phyloP scores from a whole-genome alignment of 768 basidiomycete species.

The Mycena indigotica region DNA sequence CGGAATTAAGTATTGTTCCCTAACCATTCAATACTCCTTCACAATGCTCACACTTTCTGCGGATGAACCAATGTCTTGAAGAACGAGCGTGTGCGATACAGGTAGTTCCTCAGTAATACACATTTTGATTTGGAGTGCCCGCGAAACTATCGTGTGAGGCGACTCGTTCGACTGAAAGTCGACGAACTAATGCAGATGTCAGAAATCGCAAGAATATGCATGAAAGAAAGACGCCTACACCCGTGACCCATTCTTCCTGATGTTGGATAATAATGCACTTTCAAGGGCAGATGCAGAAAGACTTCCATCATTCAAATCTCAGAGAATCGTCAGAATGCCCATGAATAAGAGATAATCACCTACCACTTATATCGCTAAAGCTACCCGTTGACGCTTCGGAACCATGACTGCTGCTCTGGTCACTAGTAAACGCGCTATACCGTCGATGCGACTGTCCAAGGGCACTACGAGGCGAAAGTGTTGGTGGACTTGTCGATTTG shows the following conservation, averaged over 20 bases:
- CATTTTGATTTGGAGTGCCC: too few relatives aligned
- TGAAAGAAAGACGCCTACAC: constrained; percentile 51
- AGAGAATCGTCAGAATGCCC: background rate
- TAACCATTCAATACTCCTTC: too few relatives aligned
- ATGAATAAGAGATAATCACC: constrained; percentile 25
- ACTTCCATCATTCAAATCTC: constrained; percentile 56
- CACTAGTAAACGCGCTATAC: constrained; percentile 51
- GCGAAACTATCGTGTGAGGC: too few relatives aligned
- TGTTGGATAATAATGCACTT: constrained; percentile 78
- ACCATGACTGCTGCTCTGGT: constrained; percentile 63
- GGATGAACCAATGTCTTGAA: too few relatives aligned
- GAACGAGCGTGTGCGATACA: too few relatives aligned
- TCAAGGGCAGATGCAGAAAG: constrained; percentile 79
- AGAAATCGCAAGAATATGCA: too few relatives aligned
- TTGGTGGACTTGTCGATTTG: constrained; percentile 66
- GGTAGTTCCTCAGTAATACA: too few relatives aligned
- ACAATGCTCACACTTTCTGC: too few relatives aligned
- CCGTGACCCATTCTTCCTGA: constrained; percentile 64
- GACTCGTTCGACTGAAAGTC: too few relatives aligned
- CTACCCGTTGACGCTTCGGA: constrained; percentile 67
- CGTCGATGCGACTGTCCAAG: constrained; percentile 52
- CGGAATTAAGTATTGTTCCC: too few relatives aligned
- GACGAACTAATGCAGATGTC: too few relatives aligned
- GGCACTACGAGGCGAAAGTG: constrained; percentile 56
- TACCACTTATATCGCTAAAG: constrained; percentile 87